Conservation (phyloP, 805 yeast genomes). For the Torulaspora microellipsoides region DNA sequence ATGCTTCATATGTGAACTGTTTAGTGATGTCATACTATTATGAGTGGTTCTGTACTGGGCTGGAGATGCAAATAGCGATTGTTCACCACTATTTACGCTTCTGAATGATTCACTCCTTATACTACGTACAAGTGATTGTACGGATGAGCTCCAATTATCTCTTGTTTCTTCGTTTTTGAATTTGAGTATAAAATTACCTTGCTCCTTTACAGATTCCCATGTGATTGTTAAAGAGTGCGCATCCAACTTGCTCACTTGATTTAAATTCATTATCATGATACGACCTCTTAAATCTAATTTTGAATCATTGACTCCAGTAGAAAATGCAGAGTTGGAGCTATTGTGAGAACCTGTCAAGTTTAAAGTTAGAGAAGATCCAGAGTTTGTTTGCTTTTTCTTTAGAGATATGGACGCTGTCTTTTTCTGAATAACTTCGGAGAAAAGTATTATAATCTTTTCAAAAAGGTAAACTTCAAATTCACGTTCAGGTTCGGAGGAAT, state of each 20-base stretch:
- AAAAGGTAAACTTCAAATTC: constrained; percentile 88
- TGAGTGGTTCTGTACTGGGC: constrained; percentile 21
- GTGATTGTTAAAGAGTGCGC: constrained; percentile 61
- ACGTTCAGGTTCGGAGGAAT: constrained; percentile 58
- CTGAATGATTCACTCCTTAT: constrained; percentile 33
- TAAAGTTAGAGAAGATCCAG: constrained; percentile 12
- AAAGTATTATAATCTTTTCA: constrained; percentile 61
- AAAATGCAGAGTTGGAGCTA: constrained; percentile 8
- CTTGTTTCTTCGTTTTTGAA: constrained; percentile 81
- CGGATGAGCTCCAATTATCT: constrained; percentile 73
- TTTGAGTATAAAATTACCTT: constrained; percentile 77
- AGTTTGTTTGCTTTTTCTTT: constrained; percentile 35
- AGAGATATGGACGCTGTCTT: constrained; percentile 45
- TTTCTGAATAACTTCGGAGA: constrained; percentile 53
- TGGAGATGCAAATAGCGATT: constrained; percentile 25
- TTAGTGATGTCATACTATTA: constrained; percentile 28
- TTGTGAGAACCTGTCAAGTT: constrained; percentile 14
- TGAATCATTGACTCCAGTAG: constrained; percentile 24
- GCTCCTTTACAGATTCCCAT: constrained; percentile 84
- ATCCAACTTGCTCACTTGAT: constrained; percentile 40
- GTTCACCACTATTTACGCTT: constrained; percentile 27
- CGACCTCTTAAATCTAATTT: constrained; percentile 71
- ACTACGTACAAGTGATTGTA: constrained; percentile 38
- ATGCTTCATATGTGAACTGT: constrained; percentile 24
- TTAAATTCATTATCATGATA: constrained; percentile 67